These are phyloP conservation scores for Zanthoxylum bungeanum DNA, from an alignment of 345 rosid genomes.

Conservation along the genomic window DNA sequence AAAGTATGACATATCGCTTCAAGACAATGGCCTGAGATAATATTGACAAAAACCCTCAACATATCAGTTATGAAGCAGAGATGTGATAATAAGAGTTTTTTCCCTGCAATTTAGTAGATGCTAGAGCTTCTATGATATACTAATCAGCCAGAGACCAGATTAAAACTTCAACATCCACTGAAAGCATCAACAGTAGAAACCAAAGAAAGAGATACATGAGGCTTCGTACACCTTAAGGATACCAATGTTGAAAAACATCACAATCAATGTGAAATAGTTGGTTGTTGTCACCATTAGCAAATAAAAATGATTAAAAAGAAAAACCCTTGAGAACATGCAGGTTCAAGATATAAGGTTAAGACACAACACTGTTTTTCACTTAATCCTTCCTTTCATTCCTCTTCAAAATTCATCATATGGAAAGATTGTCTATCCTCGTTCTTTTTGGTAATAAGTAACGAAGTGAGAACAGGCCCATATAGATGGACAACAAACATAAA, in stretches of 20 bases:
- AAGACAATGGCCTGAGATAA: slow-evolving; percentile 5
- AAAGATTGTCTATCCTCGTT: background rate
- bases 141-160: slow-evolving; percentile 10
- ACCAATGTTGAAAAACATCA: background rate
- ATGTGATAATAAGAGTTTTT: background rate
- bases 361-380: background rate
- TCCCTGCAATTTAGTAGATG: background rate
- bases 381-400: background rate
- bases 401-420: background rate
- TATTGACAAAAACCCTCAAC: background rate
- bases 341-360: background rate
- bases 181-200: slow-evolving; percentile 15
- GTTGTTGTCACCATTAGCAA: background rate
- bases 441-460: background rate
- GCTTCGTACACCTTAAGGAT: background rate
- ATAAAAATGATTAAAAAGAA: background rate
- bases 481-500: background rate
- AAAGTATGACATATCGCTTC: background rate
- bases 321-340: background rate
- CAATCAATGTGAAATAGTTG: background rate
- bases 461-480: background rate
- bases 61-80: slow-evolving; percentile 3
- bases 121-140: background rate
- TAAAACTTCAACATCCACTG: slow-evolving; percentile 12
- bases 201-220: background rate